Percentiles rank a stretch among this genome's conserved stretches.
These are phyloP conservation scores for Monosporascus sp. DNA, from an alignment of 2,329 filamentous ascomycete genomes.

Conservation along the genomic window DNA sequence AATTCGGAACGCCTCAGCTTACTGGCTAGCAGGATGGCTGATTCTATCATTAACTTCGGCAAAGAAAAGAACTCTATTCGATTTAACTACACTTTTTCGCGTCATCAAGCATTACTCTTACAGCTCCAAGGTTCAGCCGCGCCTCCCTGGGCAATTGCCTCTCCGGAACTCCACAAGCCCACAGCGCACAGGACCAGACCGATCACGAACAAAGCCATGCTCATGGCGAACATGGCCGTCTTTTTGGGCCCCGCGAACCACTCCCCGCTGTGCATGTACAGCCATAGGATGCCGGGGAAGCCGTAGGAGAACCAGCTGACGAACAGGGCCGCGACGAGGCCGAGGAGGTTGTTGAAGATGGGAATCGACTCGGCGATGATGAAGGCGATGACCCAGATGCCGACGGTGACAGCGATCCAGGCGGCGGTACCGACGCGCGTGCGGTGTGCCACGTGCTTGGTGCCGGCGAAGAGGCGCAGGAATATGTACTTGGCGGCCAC, in stretches of 20 bases:
- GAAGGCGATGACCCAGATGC: slow-evolving; percentile 57
- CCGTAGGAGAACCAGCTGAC: slow-evolving; percentile 62
- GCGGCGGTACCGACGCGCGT: slow-evolving; percentile 45
- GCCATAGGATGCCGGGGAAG: slow-evolving; percentile 42
- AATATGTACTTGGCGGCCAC: slow-evolving; percentile 64
- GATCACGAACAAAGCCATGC: slow-evolving; percentile 26
- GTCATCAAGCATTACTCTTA: slow-evolving; percentile 17
- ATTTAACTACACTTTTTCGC: too few relatives aligned
- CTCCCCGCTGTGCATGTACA: slow-evolving; percentile 40
- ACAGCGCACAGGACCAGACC: slow-evolving; percentile 33
- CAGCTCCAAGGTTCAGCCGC: slow-evolving; percentile 32
- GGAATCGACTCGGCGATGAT: slow-evolving; percentile 66
- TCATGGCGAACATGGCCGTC: slow-evolving; percentile 26
- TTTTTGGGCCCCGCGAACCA: slow-evolving; percentile 31
- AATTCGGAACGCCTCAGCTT: too few relatives aligned
- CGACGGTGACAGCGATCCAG: slow-evolving; percentile 54
- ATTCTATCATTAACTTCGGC: too few relatives aligned
- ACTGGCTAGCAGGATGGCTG: too few relatives aligned
- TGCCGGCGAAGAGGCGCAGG: slow-evolving; percentile 55
- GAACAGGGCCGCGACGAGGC: slow-evolving; percentile 58
- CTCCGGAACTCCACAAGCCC: slow-evolving; percentile 35
- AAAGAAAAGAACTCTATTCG: too few relatives aligned
- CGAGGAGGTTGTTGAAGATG: slow-evolving; percentile 61
- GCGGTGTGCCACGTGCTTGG: slow-evolving; percentile 47
- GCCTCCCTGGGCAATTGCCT: slow-evolving; percentile 27